Evolutionary conservation across 805 yeast genomes (phyloP).

Genomic region (Naumovozyma castellii): DNA sequence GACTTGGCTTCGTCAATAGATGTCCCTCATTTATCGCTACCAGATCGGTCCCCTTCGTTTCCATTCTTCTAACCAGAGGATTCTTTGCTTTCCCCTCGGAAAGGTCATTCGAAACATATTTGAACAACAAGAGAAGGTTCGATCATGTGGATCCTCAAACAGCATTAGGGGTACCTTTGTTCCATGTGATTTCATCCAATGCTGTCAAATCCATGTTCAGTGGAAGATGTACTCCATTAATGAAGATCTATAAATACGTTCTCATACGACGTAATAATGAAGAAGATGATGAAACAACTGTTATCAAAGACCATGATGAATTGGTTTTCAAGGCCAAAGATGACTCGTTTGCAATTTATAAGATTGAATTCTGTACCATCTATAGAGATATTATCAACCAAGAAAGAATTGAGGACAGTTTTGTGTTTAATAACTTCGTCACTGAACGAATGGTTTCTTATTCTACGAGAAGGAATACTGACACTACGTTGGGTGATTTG

Average conservation of each 20-base stretch:
- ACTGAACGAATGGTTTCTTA: conserved; percentile 24
- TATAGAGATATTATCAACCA: conserved; percentile 14
- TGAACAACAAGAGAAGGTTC: conserved; percentile 22
- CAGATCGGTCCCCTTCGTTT: conserved; percentile 28
- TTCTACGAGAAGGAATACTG: conserved; percentile 27
- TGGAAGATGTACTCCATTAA: conserved; percentile 16
- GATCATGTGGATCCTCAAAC: conserved; percentile 12
- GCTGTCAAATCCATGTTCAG: conserved; percentile 25
- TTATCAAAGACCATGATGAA: not conserved
- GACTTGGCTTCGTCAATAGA: conserved; percentile 24
- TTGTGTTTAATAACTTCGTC: conserved; percentile 21
- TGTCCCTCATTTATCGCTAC: conserved; percentile 19
- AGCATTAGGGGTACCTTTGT: conserved; percentile 30
- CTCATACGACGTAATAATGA: not conserved
- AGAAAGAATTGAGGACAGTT: conserved; percentile 24
- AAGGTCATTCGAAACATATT: conserved; percentile 21
- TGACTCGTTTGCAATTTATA: conserved; percentile 11
- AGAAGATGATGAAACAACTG: not conserved
- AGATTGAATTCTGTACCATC: conserved; percentile 29
- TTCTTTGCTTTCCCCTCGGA: conserved; percentile 33
- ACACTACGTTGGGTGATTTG: conserved; percentile 24
- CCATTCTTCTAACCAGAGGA: conserved; percentile 31
- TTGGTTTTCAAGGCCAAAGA: not conserved
- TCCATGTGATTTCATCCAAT: conserved; percentile 27
- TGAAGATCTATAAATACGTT: conserved; percentile 26